Conservation (phyloP, 495 filamentous ascomycete species). For the Penicillium canariense region DNA sequence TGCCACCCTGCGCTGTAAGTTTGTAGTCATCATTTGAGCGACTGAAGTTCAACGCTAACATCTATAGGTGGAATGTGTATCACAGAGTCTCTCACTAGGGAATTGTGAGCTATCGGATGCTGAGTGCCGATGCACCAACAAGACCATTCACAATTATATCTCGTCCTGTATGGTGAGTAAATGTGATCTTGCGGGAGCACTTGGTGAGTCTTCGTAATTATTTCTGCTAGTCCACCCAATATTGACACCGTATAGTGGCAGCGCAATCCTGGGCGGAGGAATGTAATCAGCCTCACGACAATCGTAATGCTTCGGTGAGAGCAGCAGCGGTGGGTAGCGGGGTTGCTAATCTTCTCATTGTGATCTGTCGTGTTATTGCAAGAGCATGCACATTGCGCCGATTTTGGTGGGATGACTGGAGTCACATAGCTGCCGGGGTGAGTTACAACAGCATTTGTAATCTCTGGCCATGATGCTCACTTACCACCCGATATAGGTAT, state of each 20-base stretch:
- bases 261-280: neutral
- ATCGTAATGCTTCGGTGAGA: conserved; percentile 4
- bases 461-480: neutral
- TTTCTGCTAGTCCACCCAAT: neutral
- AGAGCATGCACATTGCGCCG: conserved; percentile 5
- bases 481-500: neutral
- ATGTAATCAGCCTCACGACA: conserved; percentile 12
- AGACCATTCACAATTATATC: neutral
- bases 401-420: conserved; percentile 22
- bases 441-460: neutral
- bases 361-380: conserved; percentile 5
- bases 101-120: neutral
- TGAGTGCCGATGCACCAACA: neutral
- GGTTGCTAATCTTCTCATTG: neutral
- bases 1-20: conserved; percentile 2
- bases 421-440: conserved; percentile 12
- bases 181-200: neutral
- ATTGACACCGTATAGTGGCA: neutral
- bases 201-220: neutral
- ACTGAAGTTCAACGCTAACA: neutral
- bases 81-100: neutral
- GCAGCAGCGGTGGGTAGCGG: neutral
- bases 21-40: neutral
- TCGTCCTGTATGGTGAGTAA: neutral
- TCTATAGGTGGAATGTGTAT: neutral